A percentile compares a stretch with the other conserved stretches of the same genome.
These are phyloP conservation scores for Volvox carteri DNA, from an alignment of 163 green algal species.

Conservation along the genomic window DNA sequence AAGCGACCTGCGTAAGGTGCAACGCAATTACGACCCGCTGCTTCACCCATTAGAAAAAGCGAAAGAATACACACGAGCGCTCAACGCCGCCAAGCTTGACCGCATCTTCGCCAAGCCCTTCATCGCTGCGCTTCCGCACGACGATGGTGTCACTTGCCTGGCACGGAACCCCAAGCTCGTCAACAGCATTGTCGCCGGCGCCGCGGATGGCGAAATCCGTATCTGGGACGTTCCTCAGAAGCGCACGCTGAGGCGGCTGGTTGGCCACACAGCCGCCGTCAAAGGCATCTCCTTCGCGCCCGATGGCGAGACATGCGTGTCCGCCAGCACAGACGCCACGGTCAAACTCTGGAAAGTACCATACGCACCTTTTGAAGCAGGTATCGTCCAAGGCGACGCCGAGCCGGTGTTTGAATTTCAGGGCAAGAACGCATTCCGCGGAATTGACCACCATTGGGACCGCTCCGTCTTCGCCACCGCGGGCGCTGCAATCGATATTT, in stretches of 20 bases:
- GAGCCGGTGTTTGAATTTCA: no score
- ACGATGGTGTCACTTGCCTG: conserved; percentile 93
- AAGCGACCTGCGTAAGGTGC: conserved; percentile 89
- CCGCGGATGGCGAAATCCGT: conserved; percentile 86
- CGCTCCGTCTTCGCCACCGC: conserved; percentile 89
- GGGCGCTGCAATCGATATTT: conserved; percentile 91
- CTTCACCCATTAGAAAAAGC: conserved; percentile 97
- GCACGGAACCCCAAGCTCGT: conserved; percentile 84
- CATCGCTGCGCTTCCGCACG: conserved; percentile 90
- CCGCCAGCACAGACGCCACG: conserved; percentile 89
- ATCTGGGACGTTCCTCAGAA: conserved; percentile 85
- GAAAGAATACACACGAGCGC: conserved; percentile 93
- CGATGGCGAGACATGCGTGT: conserved; percentile 87
- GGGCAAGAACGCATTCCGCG: conserved; percentile 85
- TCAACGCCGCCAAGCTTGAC: conserved; percentile 91
- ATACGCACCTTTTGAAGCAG: conserved; percentile 85
- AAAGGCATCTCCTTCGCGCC: conserved; percentile 82
- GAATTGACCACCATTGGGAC: conserved; percentile 93
- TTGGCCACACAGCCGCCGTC: conserved; percentile 91
- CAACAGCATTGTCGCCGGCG: conserved; percentile 85
- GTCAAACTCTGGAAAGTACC: conserved; percentile 93
- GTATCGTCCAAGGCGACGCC: conserved; percentile 78
- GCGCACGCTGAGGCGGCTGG: conserved; percentile 81
- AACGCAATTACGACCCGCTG: conserved; percentile 95
- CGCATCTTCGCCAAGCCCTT: conserved; percentile 98